phyloP scores from a whole-genome alignment of 1,284 basidiomycete genomes.

The Bjerkandera adusta region DNA sequence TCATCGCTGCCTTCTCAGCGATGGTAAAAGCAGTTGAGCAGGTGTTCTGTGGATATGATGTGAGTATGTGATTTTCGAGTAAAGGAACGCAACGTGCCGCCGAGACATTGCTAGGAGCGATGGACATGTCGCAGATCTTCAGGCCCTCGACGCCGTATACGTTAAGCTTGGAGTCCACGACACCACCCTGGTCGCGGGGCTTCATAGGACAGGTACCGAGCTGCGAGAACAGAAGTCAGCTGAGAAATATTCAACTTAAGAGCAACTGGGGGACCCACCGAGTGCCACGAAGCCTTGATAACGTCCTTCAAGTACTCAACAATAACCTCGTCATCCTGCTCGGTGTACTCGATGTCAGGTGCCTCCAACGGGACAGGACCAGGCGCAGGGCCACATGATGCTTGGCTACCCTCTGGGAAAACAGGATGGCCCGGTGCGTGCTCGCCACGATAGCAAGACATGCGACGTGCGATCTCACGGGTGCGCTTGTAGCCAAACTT shows the following conservation, averaged over 20 bases:
- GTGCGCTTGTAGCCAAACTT: slow-evolving; percentile 33
- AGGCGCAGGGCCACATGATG: slow-evolving; percentile 3
- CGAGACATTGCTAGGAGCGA: slow-evolving; percentile 48
- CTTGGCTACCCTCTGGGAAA: slow-evolving; percentile 26
- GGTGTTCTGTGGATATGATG: too few species aligned
- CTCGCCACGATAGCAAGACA: slow-evolving; percentile 36
- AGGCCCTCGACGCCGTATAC: slow-evolving; percentile 72
- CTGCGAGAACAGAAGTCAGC: slow-evolving; percentile 10
- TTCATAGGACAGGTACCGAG: slow-evolving; percentile 58
- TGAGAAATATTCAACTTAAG: neutral
- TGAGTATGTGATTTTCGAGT: too few species aligned
- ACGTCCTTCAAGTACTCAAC: slow-evolving; percentile 52
- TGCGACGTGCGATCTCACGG: slow-evolving; percentile 34
- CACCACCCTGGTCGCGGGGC: slow-evolving; percentile 66
- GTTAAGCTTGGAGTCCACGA: slow-evolving; percentile 66
- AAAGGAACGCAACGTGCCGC: too few species aligned
- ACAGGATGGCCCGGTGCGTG: slow-evolving; percentile 26
- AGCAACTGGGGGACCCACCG: slow-evolving; percentile 19
- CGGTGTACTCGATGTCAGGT: slow-evolving; percentile 51
- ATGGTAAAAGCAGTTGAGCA: slow-evolving; percentile 65
- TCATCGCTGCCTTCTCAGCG: slow-evolving; percentile 62
- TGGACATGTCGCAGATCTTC: slow-evolving; percentile 59
- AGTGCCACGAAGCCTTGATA: slow-evolving; percentile 27
- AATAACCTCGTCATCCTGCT: slow-evolving; percentile 62
- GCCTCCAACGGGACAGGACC: slow-evolving; percentile 18